Conservation (phyloP, 495 filamentous ascomycete species). For the Hyaloscypha variabilis region DNA sequence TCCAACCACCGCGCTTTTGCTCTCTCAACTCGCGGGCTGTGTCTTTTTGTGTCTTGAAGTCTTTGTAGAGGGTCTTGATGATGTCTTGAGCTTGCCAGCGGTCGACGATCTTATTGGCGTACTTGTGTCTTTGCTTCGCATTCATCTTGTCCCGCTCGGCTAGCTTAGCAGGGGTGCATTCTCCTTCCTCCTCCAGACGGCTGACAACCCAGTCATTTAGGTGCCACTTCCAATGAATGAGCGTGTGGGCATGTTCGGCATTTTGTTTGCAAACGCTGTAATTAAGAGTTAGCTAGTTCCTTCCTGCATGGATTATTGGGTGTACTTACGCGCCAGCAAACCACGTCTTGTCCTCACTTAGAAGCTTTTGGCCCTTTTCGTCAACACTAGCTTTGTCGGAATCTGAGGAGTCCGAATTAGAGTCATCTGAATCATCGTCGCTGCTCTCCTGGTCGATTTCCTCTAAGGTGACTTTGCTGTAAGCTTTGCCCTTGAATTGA, state of each 20-base stretch:
- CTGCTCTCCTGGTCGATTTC: constrained; percentile 54
- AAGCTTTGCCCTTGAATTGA: constrained; percentile 67
- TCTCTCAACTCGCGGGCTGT: constrained; percentile 41
- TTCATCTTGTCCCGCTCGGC: constrained; percentile 56
- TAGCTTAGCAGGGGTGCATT: constrained; percentile 53
- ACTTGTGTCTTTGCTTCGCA: constrained; percentile 51
- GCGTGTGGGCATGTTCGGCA: constrained; percentile 61
- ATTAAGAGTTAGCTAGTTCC: neutral
- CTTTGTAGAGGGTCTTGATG: constrained; percentile 57
- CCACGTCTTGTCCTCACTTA: constrained; percentile 24
- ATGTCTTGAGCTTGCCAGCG: constrained; percentile 57
- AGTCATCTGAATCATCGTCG: constrained; percentile 40
- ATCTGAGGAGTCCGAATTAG: constrained; percentile 29
- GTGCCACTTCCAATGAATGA: constrained; percentile 69
- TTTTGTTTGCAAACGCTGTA: constrained; percentile 54
- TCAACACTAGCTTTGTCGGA: constrained; percentile 18
- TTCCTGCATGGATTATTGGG: too few relatives aligned
- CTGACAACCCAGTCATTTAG: constrained; percentile 66
- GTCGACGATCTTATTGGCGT: constrained; percentile 59
- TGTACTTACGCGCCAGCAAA: constrained; percentile 19
- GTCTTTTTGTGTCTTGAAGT: constrained; percentile 61
- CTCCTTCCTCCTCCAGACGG: constrained; percentile 52
- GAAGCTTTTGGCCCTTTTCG: constrained; percentile 14
- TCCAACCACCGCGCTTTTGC: constrained; percentile 17
- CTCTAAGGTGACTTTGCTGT: constrained; percentile 69